These are phyloP conservation scores for Agaricales sp. DNA, from an alignment of 1,284 basidiomycete species.

Conservation along the genomic window DNA sequence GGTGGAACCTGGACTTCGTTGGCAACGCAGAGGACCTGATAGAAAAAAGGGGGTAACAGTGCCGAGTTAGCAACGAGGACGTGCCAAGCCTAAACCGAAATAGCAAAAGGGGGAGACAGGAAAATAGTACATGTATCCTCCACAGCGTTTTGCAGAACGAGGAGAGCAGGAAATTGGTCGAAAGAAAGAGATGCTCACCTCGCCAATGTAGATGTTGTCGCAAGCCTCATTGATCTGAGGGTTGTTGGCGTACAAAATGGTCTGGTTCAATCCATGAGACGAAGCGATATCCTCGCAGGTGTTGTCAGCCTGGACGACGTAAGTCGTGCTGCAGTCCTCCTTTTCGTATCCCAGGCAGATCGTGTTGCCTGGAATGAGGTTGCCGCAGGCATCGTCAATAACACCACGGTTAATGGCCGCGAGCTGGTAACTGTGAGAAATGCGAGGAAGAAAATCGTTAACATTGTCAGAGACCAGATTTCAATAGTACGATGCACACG, in stretches of 20 bases:
- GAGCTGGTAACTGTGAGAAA: slow-evolving; percentile 53
- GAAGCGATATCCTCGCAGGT: slow-evolving; percentile 35
- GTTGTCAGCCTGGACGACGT: slow-evolving; percentile 40
- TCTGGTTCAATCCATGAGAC: slow-evolving; percentile 31
- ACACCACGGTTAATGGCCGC: slow-evolving; percentile 41
- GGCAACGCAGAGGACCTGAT: slow-evolving; percentile 44
- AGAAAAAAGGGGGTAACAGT: slow-evolving; percentile 3
- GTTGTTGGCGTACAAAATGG: slow-evolving; percentile 50
- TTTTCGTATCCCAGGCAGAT: slow-evolving; percentile 40
- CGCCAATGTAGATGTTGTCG: slow-evolving; percentile 54
- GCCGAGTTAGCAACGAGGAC: no score
- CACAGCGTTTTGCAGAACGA: not conserved
- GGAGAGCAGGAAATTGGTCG: no score
- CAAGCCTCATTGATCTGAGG: slow-evolving; percentile 52
- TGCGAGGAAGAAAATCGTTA: slow-evolving; percentile 3
- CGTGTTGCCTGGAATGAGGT: slow-evolving; percentile 36
- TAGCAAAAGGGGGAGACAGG: no score
- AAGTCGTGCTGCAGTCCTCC: slow-evolving; percentile 37
- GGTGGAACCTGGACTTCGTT: slow-evolving; percentile 27
- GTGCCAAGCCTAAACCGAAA: no score
- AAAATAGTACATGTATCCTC: no score
- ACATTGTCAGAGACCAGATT: slow-evolving; percentile 7
- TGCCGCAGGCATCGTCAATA: slow-evolving; percentile 44
- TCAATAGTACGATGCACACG: slow-evolving; percentile 16
- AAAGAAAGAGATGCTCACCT: slow-evolving; percentile 38